Evolutionary conservation across 208 protist species (phyloP).

Genomic region (Angomonas ambiguus): DNA sequence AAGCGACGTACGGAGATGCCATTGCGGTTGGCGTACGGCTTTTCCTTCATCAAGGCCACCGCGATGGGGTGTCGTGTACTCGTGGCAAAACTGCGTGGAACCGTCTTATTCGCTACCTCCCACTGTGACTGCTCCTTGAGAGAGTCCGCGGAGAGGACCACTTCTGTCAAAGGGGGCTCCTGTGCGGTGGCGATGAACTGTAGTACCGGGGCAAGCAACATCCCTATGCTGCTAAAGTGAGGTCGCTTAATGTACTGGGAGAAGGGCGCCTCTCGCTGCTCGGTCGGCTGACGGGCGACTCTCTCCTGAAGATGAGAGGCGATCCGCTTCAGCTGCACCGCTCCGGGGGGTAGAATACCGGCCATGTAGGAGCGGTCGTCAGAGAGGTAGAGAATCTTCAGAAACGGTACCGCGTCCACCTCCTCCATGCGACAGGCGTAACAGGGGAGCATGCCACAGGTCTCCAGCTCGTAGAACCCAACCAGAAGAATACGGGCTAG

Average conservation of each 20-base stretch:
- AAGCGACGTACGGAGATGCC: conserved; percentile 18
- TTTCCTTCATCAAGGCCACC: conserved; percentile 12
- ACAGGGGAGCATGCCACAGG: conserved; percentile 37
- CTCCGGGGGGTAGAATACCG: conserved; percentile 45
- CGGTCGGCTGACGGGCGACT: background rate
- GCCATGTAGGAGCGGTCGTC: conserved; percentile 18
- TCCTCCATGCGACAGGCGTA: conserved; percentile 56
- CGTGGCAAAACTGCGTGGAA: conserved; percentile 26
- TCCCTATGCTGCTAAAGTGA: conserved; percentile 39
- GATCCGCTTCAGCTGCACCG: conserved; percentile 54
- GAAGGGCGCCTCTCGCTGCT: conserved; percentile 9
- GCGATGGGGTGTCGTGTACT: conserved; percentile 22
- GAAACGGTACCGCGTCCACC: conserved; percentile 36
- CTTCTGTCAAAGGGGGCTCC: conserved; percentile 27
- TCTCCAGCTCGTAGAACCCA: conserved; percentile 50
- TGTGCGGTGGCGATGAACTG: conserved; percentile 24
- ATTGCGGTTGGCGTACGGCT: conserved; percentile 25
- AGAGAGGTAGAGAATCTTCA: conserved; percentile 32
- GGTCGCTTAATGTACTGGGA: conserved; percentile 16
- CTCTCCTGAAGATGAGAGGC: conserved; percentile 17
- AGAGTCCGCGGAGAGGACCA: conserved; percentile 52
- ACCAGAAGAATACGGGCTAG: conserved; percentile 35
- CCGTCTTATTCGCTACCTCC: conserved; percentile 20
- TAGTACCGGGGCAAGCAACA: conserved; percentile 43
- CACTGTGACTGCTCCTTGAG: conserved; percentile 37